Evolutionary conservation across 306 rosid genomes (phyloP), one percentile per base, ranked within the genome.

Genomic region (Quercus cerris): DNA sequence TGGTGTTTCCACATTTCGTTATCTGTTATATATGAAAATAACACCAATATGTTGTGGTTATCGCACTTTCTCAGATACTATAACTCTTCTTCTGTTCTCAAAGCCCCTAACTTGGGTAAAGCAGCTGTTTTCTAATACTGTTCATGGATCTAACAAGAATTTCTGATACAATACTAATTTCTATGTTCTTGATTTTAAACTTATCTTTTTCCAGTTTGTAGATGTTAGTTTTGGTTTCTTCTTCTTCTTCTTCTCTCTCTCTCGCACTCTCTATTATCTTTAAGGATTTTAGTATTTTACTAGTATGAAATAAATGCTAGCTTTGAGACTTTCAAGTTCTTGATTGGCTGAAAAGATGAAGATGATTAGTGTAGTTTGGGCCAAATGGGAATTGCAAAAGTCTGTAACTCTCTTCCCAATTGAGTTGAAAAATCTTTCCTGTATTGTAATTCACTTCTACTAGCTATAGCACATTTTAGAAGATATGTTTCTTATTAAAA

Each of bases 401-500:
- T 23, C 41, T 77, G 6, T 64, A 46, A 22, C 25, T 83, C 63
- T 38, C n/a, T 62, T 49, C 64, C 57, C 75, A 52, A 18, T 38
- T 58, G 62, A 20, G 62, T 20, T 35, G 49, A 70, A 49, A 23
- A 33, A 46, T 28, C 59, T 41, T 14, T 7, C 11, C 25, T 67
- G 28, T 3, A 14, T 7, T 33, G 72, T 33, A 76, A 78, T 51
- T 46, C 70, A 30, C 56, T 49, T 38, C 64, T 77, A 44, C 73
- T 61, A 22, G 55, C 57, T 35, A 27, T 30, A 46, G 69, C 56
- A 25, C 38, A 19, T 35, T 76, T 84, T 78, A 75, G 23, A 59
- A 44, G 23, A 75, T 70, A 56, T 31, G 63, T 62, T 35, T 83
- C 76, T 83, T 30, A 71, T 66, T 62, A 67, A 57, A 68, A 41